Evolutionary conservation across 768 basidiomycete genomes (phyloP).

Genomic region (Xanthoconium purpureum): DNA sequence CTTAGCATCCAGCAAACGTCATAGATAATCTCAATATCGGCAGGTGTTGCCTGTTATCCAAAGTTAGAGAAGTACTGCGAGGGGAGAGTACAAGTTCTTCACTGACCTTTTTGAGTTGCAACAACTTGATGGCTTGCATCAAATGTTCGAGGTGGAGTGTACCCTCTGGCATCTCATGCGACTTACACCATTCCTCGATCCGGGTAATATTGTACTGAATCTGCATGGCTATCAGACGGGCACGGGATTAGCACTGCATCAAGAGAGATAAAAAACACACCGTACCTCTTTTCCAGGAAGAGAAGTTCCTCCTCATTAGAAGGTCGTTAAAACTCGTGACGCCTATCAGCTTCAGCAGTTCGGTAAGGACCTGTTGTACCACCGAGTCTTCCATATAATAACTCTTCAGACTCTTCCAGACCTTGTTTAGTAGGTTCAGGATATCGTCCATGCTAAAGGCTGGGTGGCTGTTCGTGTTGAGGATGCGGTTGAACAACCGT

Average conservation of each 20-base stretch:
- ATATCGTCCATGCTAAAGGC: constrained; percentile 99
- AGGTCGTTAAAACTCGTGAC: constrained; percentile 98
- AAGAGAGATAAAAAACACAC: constrained; percentile 5
- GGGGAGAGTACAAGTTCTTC: neutral
- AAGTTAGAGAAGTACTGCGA: constrained; percentile 7
- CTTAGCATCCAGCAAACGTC: constrained; percentile 99
- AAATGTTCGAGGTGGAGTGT: constrained; percentile 96
- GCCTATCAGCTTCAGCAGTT: constrained; percentile 92
- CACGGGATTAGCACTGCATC: neutral
- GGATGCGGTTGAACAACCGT: constrained; percentile 87
- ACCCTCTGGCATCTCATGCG: constrained; percentile 99
- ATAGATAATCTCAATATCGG: constrained; percentile 98
- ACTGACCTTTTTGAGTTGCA: constrained; percentile 93
- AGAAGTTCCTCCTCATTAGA: constrained; percentile 97
- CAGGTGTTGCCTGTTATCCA: constrained; percentile 69
- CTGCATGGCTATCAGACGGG: constrained; percentile 80
- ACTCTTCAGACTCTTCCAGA: constrained; percentile 97
- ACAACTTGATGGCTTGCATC: constrained; percentile 98
- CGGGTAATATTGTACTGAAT: constrained; percentile 99
- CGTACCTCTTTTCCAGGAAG: constrained; percentile 98
- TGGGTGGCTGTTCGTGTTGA: constrained; percentile 81
- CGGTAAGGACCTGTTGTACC: constrained; percentile 91
- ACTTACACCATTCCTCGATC: constrained; percentile 99
- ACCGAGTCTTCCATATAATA: constrained; percentile 98
- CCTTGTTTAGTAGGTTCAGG: constrained; percentile 92